Base-by-base conservation (phyloP, 768 basidiomycete species). In the Russula earlei region DNA sequence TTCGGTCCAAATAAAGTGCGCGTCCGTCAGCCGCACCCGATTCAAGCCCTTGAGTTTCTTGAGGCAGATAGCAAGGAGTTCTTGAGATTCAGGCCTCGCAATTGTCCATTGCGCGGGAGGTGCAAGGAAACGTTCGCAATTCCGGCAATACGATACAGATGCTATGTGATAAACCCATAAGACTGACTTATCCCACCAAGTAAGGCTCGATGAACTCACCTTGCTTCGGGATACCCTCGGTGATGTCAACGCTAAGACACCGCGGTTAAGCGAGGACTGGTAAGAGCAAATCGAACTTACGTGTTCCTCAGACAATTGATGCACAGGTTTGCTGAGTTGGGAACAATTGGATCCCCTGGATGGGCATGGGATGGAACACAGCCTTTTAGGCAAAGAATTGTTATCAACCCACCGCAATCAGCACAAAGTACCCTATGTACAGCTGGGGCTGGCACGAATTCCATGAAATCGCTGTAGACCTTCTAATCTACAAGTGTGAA, bases 1-100 rank as follows among this genome's bases (percentile, higher is more conserved):
- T 67, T 99, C 96, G 20, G 96, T 99, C 96, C 96, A 99, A 65
- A 98, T 91, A 69, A 98, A 98, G 61, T 92, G 90, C 2, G 96
- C 96, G 60, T 98, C 95, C n/a, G 96, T 94, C 41, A 99, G 72
- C 47, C 95, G 87, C 25, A 98, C 92, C 75, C 91, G 94, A 64
- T 83, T 85, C 22, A 98, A 75, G 2, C 93, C 93, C 67, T 94
- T 95, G 64, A 98, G 82, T 69, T 94, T 95, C 68, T 89, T 91
- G 56, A 99, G 72, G 69, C 96, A 98, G 55, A 98, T 84, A 3
- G 95, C 89, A 31, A 99, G 78, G 24, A 99, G 77, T 67, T 98
- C 94, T 50, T 95, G 74, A 0, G 91, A 95, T 74, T 99, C 96
- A 0, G 88, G 90, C 54, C 81, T 81, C 22, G 87, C 91, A 46